Percentiles rank a stretch among this genome's conserved stretches.
phyloP scores from a whole-genome alignment of 1,284 basidiomycete genomes.

The Caloboletus firmus region DNA sequence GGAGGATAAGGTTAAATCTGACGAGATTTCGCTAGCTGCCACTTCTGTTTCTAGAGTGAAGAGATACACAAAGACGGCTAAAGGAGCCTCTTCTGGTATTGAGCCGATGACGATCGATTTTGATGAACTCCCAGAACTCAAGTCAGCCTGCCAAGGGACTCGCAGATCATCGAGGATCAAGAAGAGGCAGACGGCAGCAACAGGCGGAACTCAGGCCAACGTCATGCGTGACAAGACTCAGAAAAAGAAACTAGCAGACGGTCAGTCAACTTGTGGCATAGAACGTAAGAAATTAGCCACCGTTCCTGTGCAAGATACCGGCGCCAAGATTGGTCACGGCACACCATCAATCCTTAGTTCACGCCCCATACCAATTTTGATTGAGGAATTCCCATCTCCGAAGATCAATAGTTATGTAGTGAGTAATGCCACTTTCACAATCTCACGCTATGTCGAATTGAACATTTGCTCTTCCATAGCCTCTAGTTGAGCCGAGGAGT shows the following conservation, averaged over 20 bases:
- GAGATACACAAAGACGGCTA: conserved; percentile 18
- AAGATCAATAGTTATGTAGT: conserved; percentile 8
- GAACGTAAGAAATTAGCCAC: neutral
- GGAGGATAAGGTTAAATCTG: conserved; percentile 1
- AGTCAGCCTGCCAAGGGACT: conserved; percentile 6
- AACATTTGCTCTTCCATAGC: conserved; percentile 3
- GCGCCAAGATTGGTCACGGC: neutral
- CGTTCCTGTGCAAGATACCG: neutral
- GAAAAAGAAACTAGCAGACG: conserved; percentile 4
- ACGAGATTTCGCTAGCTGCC: neutral
- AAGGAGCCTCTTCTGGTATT: conserved; percentile 10
- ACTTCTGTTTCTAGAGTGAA: conserved; percentile 6
- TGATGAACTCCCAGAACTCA: conserved; percentile 13
- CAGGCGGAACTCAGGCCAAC: conserved; percentile 1
- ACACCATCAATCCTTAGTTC: neutral
- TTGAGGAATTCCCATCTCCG: neutral
- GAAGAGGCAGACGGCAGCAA: conserved; percentile 5
- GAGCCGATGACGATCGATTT: conserved; percentile 4
- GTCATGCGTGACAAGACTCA: conserved; percentile 5
- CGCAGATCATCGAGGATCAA: conserved; percentile 27
- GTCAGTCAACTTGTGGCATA: neutral
- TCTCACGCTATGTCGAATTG: neutral
- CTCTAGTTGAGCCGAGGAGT: neutral
- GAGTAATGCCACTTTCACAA: conserved; percentile 3
- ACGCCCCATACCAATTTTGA: neutral